These are phyloP conservation scores for Ascoidea tarda DNA, from an alignment of 805 yeast genomes.

Conservation along the genomic window DNA sequence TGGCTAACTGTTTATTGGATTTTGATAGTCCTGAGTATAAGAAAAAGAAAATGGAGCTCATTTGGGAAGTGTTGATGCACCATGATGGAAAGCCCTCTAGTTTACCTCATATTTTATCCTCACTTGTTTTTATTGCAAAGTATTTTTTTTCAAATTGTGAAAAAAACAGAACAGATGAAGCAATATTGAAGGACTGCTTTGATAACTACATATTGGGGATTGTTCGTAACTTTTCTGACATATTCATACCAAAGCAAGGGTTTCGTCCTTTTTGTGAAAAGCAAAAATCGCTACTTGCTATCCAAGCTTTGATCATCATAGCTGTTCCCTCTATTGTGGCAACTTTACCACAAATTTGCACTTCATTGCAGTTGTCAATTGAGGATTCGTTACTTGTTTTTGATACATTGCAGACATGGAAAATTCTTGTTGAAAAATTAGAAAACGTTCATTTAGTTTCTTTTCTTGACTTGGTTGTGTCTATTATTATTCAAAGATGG, in stretches of 20 bases:
- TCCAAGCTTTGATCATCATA: conserved; percentile 47
- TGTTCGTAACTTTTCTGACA: conserved; percentile 67
- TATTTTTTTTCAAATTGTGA: conserved; percentile 12
- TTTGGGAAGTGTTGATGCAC: neutral
- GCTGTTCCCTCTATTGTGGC: conserved; percentile 42
- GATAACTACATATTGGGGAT: conserved; percentile 57
- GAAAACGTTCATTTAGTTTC: conserved; percentile 43
- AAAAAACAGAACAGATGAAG: conserved; percentile 17
- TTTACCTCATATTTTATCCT: too few relatives aligned
- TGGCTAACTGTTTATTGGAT: neutral
- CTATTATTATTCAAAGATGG: conserved; percentile 64
- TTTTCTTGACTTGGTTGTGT: conserved; percentile 58
- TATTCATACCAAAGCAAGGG: conserved; percentile 61
- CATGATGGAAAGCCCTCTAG: neutral
- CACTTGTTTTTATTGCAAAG: conserved; percentile 3
- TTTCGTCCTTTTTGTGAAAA: conserved; percentile 61
- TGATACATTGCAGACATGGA: conserved; percentile 58
- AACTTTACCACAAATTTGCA: conserved; percentile 73
- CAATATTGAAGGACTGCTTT: conserved; percentile 25
- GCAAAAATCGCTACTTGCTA: conserved; percentile 56
- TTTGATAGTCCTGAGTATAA: neutral
- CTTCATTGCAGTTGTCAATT: conserved; percentile 71
- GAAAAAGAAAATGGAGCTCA: neutral
- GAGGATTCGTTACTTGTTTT: conserved; percentile 46
- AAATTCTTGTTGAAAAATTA: conserved; percentile 40